Evolutionary conservation across 257 asterid genomes (phyloP), one percentile per base, ranked within the genome.

Genomic region (Craterostigma plantagineum): DNA sequence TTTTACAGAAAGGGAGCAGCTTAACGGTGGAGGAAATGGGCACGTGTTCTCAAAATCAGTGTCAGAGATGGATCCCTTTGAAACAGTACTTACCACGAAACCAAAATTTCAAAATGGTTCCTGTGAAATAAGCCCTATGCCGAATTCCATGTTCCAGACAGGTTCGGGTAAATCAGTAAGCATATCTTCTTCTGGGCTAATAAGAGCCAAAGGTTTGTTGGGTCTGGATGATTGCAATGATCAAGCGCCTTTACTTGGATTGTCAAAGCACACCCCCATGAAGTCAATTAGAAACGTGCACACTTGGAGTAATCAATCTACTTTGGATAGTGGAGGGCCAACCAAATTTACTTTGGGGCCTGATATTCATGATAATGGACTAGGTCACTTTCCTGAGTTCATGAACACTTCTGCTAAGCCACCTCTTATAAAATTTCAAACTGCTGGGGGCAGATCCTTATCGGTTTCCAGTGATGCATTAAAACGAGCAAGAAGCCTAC

Each of bases 371-470:
- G 42, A 46, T 59, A 52, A 55, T 51, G 69, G 66, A 47, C 40
- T 68, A 8, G 50, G 43, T 48, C 56, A 56, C 45, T 46, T 50
- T 56, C 63, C 74, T 14, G 67, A 68, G 52, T 40, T 61, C 63
- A 37, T 62, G 52, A 70, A 51, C 11, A 34, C 57, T 45, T 62
- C 67, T 40, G 38, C 50, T 14, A 66, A 73, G 63, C 71, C 92
- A 55, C 70, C 91, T 61, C 70, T 81, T 3, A 53, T 90, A 47
- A 79, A 66, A 69, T 90, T 83, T 64, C 94, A 77, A 7, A 90
- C 99, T 48, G 95, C 99, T 33, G 99, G 95, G 27, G 99, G 95
- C 50, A 73, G 92, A 68, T 79, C 95, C 46, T 70, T 90, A 63
- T 75, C 99, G 14, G 80, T 90, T 56, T 90, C 95, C 10, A 55